These are phyloP conservation scores for Mortierella claussenii DNA, from an alignment of 192 early-diverging fungal genomes.

Conservation along the genomic window DNA sequence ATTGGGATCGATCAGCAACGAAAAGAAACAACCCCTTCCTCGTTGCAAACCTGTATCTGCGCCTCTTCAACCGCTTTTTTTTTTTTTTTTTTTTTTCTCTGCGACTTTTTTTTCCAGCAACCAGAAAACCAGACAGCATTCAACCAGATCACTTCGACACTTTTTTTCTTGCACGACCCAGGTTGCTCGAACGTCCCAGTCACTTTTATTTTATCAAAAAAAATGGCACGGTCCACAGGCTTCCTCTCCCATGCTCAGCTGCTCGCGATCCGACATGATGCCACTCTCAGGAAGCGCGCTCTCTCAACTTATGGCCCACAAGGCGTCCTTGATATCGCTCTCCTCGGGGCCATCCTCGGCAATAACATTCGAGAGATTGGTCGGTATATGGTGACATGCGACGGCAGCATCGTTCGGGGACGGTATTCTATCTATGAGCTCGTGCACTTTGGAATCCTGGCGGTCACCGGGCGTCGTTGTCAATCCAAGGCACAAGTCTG, in stretches of 20 bases:
- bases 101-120: too few species aligned
- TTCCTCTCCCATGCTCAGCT: constrained; percentile 11
- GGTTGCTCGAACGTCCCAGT: too few species aligned
- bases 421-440: constrained; percentile 42
- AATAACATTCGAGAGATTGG: constrained; percentile 51
- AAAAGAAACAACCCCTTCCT: too few species aligned
- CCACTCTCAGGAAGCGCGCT: constrained; percentile 21
- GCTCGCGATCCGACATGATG: constrained; percentile 26
- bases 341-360: constrained; percentile 45
- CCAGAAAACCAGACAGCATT: too few species aligned
- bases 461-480: constrained; percentile 23
- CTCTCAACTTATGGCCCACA: constrained; percentile 32
- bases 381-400: constrained; percentile 41
- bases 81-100: too few species aligned
- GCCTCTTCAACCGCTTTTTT: too few species aligned
- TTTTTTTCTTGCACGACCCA: too few species aligned
- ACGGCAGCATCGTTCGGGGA: constrained; percentile 22
- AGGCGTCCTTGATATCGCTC: constrained; percentile 32
- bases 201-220: too few species aligned
- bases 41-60: too few species aligned
- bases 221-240: constrained; percentile 8
- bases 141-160: too few species aligned
- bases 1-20: too few species aligned
- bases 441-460: constrained; percentile 32
- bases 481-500: neutral